Evolutionary conservation across 1,284 basidiomycete genomes (phyloP), one percentile per base, ranked within the genome.

Genomic region (Cerrena zonata): DNA sequence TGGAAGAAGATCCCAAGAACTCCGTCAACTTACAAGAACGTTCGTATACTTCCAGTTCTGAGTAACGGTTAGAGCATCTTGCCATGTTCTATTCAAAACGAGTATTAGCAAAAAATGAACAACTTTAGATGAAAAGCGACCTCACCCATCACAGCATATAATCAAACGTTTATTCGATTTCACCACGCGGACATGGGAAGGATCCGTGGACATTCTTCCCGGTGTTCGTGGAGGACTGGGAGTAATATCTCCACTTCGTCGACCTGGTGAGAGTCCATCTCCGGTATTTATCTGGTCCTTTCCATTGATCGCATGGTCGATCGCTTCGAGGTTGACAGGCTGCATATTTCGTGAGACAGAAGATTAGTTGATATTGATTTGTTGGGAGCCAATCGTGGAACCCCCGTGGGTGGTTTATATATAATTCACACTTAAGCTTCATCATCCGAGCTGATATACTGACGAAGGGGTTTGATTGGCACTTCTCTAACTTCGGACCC

Each of bases 81-180:
- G 61, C 68, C 68, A 70, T n/a, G 68, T 70, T 37, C 68, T 69
- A 24, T n/a, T 24, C 12, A 19, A 25, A 25, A 22, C 3, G 30
- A 47, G 38, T 5, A 42, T 18, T 47, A 24, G 13, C 38, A 13
- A 3, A 22, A 10, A 34, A 13, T 27, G 13, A 18, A 23, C 37
- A 22, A 13, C 21, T 15, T 11, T 27, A 27, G 2, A 15, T 34
- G 26, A 45, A 37, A 15, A 62, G n/a, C n/a, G n/a, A n/a, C n/a
- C 75, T 56, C 52, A 82, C 84, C 85, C 84, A 60, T 87, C 84
- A 57, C 85, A 87, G 55, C 83, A 85, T 23, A 87, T 72, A 41
- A 86, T 69, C 36, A 86, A 78, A 49, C 82, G 69, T 60, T 86
- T 85, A 56, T 68, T 74, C 5, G 68, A 58, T 15, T 34, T 34